Percentiles rank a stretch among this genome's conserved stretches.
These are phyloP conservation scores for Talaromyces sp. DNA, from an alignment of 2,329 filamentous ascomycete species.

Conservation along the genomic window DNA sequence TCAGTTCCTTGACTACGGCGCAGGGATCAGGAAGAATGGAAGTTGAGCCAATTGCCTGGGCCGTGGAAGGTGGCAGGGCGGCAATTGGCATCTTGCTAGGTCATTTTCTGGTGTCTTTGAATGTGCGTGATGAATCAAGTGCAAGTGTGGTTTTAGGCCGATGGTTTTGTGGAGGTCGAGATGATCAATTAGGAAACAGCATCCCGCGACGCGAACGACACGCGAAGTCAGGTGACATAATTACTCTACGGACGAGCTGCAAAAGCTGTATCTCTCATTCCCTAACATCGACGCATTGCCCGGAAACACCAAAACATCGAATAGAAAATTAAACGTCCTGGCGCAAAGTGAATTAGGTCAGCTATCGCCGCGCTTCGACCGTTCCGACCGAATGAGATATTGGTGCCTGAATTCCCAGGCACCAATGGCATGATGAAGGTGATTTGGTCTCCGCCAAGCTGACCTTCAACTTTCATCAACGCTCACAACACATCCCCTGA, in stretches of 20 bases:
- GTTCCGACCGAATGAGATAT: not conserved
- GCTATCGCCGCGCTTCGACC: not conserved
- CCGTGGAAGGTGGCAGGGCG: conserved; percentile 40
- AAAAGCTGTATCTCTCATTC: no score
- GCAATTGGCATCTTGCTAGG: conserved; percentile 43
- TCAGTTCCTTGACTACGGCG: conserved; percentile 60
- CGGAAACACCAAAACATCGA: no score
- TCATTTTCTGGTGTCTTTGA: not conserved
- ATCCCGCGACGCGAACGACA: conserved; percentile 6
- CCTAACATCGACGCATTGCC: no score
- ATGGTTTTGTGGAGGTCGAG: not conserved
- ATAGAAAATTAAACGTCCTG: not conserved
- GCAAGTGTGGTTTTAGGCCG: no score
- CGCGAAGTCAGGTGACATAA: conserved; percentile 16
- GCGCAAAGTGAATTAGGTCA: no score
- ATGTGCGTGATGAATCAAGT: not conserved
- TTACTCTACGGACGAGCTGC: not conserved
- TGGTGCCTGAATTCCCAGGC: not conserved
- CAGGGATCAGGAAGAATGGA: conserved; percentile 56
- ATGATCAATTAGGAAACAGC: conserved; percentile 11
- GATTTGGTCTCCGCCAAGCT: not conserved
- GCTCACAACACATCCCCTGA: not conserved
- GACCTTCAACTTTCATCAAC: not conserved
- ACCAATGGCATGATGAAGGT: not conserved
- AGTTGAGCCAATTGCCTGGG: conserved; percentile 54